Evolutionary conservation across 768 basidiomycete genomes (phyloP).

Genomic region (Wakefieldia striispora): DNA sequence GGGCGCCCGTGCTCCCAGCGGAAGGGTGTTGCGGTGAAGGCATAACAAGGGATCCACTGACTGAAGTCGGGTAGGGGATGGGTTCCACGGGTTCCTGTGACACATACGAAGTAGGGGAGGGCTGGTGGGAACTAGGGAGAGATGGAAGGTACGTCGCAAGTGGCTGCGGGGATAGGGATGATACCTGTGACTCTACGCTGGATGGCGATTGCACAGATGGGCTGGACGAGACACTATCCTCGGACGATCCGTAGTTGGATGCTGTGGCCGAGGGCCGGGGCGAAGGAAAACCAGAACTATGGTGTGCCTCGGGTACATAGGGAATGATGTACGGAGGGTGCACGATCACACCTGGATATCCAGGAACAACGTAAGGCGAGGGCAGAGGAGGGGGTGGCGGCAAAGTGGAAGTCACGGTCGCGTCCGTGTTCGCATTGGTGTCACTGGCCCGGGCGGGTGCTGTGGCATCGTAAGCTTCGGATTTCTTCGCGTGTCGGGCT

Average conservation of each 20-base stretch:
- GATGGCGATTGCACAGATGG: conserved; percentile 8
- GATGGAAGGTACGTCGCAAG: not conserved
- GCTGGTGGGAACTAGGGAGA: conserved; percentile 11
- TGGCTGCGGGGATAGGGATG: conserved; percentile 16
- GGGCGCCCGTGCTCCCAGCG: not conserved
- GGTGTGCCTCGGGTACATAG: conserved; percentile 24
- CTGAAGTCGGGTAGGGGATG: conserved; percentile 1
- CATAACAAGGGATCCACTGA: not conserved
- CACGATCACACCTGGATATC: conserved; percentile 6
- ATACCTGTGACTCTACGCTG: conserved; percentile 15
- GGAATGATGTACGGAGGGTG: conserved; percentile 22
- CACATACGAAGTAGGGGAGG: conserved; percentile 9
- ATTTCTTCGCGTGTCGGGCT: conserved; percentile 29
- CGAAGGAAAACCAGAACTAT: conserved; percentile 44
- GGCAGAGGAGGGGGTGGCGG: conserved; percentile 1
- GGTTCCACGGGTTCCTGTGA: conserved; percentile 4
- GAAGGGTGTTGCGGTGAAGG: conserved; percentile 4
- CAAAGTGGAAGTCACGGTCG: conserved; percentile 1
- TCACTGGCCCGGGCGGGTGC: too few relatives aligned
- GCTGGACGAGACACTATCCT: conserved; percentile 14
- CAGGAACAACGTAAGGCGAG: not conserved
- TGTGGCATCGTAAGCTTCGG: conserved; percentile 21
- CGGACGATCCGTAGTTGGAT: conserved; percentile 29
- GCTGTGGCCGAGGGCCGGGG: conserved; percentile 52
- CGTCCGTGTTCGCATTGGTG: not conserved